Evolutionary conservation across 805 yeast species (phyloP), one percentile per base, ranked within the genome.

Genomic region (Teunomyces cretensis): DNA sequence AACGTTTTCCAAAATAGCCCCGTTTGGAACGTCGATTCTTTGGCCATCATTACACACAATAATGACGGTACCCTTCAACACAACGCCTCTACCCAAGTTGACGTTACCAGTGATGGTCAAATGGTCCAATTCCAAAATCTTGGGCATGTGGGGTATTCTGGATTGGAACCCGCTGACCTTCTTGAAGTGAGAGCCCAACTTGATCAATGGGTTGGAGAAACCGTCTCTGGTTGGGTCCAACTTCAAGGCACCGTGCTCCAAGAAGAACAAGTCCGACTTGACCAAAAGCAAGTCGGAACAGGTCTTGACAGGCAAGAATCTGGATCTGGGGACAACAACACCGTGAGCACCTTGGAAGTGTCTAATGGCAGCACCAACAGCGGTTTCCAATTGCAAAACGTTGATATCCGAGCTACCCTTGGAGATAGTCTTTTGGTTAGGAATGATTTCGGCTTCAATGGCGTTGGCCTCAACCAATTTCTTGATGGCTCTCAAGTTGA

Each of bases 281-380:
- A 94, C 99, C 61, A 94, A 79, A 58, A 94, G 74, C 69, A 94
- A 74, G 68, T 94, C 99, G 6, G 97, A 90, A 68, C 94, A 89
- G 14, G 99, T 94, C 78, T 94, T 94, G 58, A 94, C 99, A 12
- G 99, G 99, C 73, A 94, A 79, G 80, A 94, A 94, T 66, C 99
- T 84, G 33, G 96, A 81, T 76, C 99, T 88, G 70, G 99, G 98
- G 31, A 94, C 99, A 60, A 90, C 96, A 57, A 94, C 95, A 72
- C 99, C 99, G 61, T 89, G 96, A 26, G 97, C 97, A 58, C 88
- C 87, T 54, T 84, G 77, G 72, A 94, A 94, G 72, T 91, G 92
- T 72, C 96, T 87, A 65, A 94, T 94, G 39, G 98, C 98, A 32
- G 99, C 98, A 76, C 99, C 99, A 57, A 89, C 96, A 24, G 99